A percentile compares a stretch with the other conserved stretches of the same genome.
Evolutionary conservation across 805 yeast species (phyloP).

Genomic region (Metschnikowia gruessii): DNA sequence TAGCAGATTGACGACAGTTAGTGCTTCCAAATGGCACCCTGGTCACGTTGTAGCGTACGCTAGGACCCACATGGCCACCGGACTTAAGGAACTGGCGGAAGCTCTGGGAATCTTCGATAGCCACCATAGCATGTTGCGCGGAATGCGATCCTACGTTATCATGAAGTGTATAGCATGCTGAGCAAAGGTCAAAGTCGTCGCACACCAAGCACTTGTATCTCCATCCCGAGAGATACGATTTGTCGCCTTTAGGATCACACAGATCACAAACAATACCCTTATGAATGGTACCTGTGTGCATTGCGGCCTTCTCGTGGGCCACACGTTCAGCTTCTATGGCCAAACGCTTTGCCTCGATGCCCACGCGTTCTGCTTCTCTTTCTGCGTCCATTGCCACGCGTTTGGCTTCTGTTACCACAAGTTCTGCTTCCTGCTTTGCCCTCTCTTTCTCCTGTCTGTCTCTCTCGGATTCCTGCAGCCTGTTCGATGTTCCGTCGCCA

Average conservation of each 20-base stretch:
- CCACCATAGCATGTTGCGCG: constrained; percentile 17
- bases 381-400: neutral
- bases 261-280: constrained; percentile 32
- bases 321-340: neutral
- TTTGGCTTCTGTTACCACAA: neutral
- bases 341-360: neutral
- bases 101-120: constrained; percentile 8
- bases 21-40: neutral
- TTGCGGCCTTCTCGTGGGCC: too few relatives aligned
- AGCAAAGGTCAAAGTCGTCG: constrained; percentile 18
- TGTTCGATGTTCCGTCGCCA: neutral
- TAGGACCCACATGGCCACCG: neutral
- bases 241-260: constrained; percentile 27
- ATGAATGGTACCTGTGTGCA: constrained; percentile 19
- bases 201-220: constrained; percentile 20
- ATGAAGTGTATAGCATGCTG: constrained; percentile 8
- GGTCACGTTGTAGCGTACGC: neutral
- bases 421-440: neutral
- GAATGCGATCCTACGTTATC: constrained; percentile 6
- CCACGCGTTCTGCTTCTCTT: too few relatives aligned
- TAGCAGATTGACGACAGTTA: neutral
- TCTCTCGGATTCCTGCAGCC: neutral
- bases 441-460: neutral
- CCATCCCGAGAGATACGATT: constrained; percentile 9
- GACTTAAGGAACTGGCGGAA: constrained; percentile 3